Base-by-base conservation (phyloP, 768 basidiomycete genomes). In the Pleurotus salmoneostramineus region DNA sequence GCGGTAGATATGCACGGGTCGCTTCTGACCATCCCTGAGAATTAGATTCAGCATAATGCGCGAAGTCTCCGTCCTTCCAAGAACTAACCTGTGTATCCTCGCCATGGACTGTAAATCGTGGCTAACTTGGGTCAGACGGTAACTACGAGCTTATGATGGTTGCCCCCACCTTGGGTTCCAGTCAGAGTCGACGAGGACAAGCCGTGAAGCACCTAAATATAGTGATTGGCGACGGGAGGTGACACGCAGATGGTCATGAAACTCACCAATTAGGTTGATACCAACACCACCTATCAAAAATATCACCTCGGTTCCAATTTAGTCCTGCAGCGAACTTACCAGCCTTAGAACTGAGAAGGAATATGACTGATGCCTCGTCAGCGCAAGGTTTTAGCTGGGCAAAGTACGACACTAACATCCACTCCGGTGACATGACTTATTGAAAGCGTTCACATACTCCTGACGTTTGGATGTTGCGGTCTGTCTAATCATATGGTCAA, bases 81-180 rank as follows among this genome's bases (percentile, higher is more conserved):
- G 21, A 27, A 27, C 21, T 27, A 60, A 93, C 93, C 93, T 83
- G 71, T 96, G 93, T 67, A 95, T 96, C 50, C 96, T 84, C 52
- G 95, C 96, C 96, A 98, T 98, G 1, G 97, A 89, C 71, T 99
- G 97, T 14, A 95, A 71, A 72, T 99, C 97, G 64, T 91, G 91
- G 64, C 90, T 93, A 56, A 32, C 47, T 11, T 12, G n/a, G 15
- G 17, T 17, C 6, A 45, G 6, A 35, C 17, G 50, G 56, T 21
- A 32, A 56, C 37, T n/a, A 15, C 34, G 36, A 27, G 27, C 5
- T 21, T 34, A 14, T 8, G 10, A 33, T 46, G n/a, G 32, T 14
- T 3, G 14, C 59, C 17, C 67, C 51, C 50, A 85, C 88, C 91
- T 92, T 36, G 94, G 94, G 72, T 95, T 96, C 94, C 94, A 97